A percentile compares a stretch with the other conserved stretches of the same genome.
Evolutionary conservation across 2,329 filamentous ascomycete genomes (phyloP).

Genomic region (Coniochaeta sp.): DNA sequence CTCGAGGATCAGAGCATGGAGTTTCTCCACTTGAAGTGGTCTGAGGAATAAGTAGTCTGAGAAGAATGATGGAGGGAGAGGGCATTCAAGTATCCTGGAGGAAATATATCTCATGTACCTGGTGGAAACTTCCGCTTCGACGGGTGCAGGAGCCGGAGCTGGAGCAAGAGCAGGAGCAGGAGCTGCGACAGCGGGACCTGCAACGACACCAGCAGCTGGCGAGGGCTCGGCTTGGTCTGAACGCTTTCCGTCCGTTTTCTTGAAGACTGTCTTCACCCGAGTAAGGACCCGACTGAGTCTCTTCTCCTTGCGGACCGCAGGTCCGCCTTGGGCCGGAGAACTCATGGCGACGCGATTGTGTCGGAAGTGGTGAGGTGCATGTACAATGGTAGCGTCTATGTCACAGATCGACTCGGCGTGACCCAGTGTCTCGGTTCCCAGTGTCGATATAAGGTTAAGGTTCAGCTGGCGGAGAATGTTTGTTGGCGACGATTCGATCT

Average conservation of each 20-base stretch:
- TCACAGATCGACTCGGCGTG: background rate
- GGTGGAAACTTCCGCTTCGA: background rate
- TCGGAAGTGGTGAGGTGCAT: background rate
- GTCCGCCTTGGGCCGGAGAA: slow-evolving; percentile 30
- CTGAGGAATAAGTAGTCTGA: no score
- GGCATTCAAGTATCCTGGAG: no score
- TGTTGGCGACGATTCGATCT: background rate
- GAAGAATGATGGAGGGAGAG: no score
- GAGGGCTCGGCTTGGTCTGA: slow-evolving; percentile 10
- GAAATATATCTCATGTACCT: background rate
- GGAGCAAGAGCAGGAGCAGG: no score
- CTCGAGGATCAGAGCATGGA: slow-evolving; percentile 1
- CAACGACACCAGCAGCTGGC: slow-evolving; percentile 6
- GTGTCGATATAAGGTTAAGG: background rate
- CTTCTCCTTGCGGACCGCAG: slow-evolving; percentile 32
- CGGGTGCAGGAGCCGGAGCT: background rate
- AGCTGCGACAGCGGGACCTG: background rate
- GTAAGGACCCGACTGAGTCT: slow-evolving; percentile 40
- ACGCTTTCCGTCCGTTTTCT: slow-evolving; percentile 27
- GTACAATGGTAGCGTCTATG: no score
- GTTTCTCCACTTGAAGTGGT: background rate
- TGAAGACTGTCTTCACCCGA: slow-evolving; percentile 43
- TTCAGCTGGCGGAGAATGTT: background rate
- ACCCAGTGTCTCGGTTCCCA: background rate
- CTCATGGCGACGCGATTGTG: slow-evolving; percentile 28